Evolutionary conservation across 768 basidiomycete species (phyloP).

Genomic region (Gautieria morchelliformis): DNA sequence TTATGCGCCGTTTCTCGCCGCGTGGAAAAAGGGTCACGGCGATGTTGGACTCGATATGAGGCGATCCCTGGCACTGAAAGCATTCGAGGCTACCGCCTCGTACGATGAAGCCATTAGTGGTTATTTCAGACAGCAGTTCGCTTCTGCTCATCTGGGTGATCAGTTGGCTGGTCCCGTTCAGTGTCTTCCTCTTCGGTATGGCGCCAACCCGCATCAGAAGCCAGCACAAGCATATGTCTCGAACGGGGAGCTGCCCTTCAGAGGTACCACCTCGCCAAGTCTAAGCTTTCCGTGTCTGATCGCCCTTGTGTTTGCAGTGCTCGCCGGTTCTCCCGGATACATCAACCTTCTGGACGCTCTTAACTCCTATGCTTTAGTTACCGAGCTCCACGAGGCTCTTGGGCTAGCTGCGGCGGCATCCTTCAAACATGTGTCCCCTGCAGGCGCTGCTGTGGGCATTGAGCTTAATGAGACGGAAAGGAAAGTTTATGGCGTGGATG

Average conservation of each 20-base stretch:
- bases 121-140: constrained; percentile 96
- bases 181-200: constrained; percentile 81
- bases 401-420: constrained; percentile 91
- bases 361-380: constrained; percentile 93
- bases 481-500: constrained; percentile 93
- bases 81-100: constrained; percentile 90
- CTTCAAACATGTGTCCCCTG: constrained; percentile 99
- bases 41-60: constrained; percentile 63
- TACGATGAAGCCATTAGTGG: constrained; percentile 95
- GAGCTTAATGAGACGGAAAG: constrained; percentile 77
- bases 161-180: constrained; percentile 64
- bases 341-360: constrained; percentile 97
- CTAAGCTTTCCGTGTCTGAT: not conserved
- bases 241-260: constrained; percentile 86
- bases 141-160: constrained; percentile 64
- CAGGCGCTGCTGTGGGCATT: constrained; percentile 89
- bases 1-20: constrained; percentile 71
- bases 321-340: constrained; percentile 93
- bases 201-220: constrained; percentile 98
- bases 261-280: constrained; percentile 39
- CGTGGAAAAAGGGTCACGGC: constrained; percentile 67
- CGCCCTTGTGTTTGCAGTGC: constrained; percentile 37
- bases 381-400: constrained; percentile 83
- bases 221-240: constrained; percentile 94
- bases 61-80: constrained; percentile 84